Evolutionary conservation across 495 filamentous ascomycete genomes (phyloP).

Genomic region (Penicillium psychrofluorescens): DNA sequence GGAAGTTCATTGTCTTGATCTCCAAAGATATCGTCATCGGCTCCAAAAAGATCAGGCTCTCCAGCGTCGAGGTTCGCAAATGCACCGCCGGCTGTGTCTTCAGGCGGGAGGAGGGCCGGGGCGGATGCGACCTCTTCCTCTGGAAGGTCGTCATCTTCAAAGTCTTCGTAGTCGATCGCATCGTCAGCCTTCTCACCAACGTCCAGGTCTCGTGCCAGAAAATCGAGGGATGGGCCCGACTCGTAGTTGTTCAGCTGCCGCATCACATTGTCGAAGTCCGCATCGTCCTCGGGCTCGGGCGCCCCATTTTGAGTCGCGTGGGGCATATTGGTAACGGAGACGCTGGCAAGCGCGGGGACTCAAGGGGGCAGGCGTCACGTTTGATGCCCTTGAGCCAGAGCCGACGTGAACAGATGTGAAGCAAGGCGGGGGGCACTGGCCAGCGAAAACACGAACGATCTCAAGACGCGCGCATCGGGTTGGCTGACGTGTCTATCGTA

Average conservation of each 20-base stretch:
- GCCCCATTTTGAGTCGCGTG: slow-evolving; percentile 35
- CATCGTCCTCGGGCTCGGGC: slow-evolving; percentile 29
- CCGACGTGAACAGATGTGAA: background rate
- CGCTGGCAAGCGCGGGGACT: background rate
- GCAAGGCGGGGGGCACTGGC: slow-evolving; percentile 2
- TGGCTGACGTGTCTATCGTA: background rate
- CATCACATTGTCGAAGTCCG: slow-evolving; percentile 44
- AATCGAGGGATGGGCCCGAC: slow-evolving; percentile 32
- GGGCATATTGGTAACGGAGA: slow-evolving; percentile 29
- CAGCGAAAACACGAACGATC: slow-evolving; percentile 1
- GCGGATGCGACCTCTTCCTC: slow-evolving; percentile 50
- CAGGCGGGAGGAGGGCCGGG: slow-evolving; percentile 1
- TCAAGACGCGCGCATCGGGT: slow-evolving; percentile 8
- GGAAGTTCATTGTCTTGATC: slow-evolving; percentile 27
- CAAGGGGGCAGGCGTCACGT: background rate
- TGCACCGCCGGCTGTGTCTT: slow-evolving; percentile 11
- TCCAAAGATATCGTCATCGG: slow-evolving; percentile 35
- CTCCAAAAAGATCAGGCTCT: slow-evolving; percentile 47
- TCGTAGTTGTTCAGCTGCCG: slow-evolving; percentile 40
- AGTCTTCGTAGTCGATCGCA: slow-evolving; percentile 82
- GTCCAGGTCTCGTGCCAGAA: slow-evolving; percentile 44
- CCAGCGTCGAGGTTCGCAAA: slow-evolving; percentile 21
- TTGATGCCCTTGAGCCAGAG: background rate
- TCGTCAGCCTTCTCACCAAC: slow-evolving; percentile 70
- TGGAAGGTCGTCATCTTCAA: slow-evolving; percentile 64